Conservation (phyloP, 1,284 basidiomycete species). For the Tilletia caries region DNA sequence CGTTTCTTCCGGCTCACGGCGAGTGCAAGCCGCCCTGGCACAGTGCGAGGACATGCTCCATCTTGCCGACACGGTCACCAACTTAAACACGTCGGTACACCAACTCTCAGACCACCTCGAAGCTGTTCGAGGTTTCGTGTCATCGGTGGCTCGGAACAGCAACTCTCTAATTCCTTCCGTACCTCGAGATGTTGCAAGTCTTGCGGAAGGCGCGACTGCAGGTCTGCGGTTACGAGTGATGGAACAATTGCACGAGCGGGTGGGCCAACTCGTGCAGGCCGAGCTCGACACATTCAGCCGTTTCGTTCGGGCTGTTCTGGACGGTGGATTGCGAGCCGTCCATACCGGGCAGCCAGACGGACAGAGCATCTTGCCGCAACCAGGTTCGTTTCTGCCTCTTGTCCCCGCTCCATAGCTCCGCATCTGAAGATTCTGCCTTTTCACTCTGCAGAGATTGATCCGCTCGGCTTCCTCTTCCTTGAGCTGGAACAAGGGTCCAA, state of each 20-base stretch:
- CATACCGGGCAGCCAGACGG: no score
- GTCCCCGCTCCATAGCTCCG: background rate
- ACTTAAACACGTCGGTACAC: background rate
- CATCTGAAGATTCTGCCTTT: background rate
- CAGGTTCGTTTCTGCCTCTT: background rate
- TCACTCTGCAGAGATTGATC: background rate
- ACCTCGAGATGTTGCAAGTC: background rate
- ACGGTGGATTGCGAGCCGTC: background rate
- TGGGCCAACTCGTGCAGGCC: background rate
- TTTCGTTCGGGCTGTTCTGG: background rate
- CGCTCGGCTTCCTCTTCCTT: background rate
- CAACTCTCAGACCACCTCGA: slow-evolving; percentile 2
- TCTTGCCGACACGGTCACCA: slow-evolving; percentile 1
- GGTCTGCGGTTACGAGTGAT: background rate
- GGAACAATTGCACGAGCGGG: background rate
- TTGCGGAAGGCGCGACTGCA: background rate
- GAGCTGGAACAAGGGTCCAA: background rate
- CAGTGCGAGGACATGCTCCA: slow-evolving; percentile 5
- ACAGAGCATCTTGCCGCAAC: background rate
- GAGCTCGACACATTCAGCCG: background rate
- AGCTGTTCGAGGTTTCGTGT: background rate
- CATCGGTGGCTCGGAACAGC: background rate
- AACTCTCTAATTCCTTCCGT: background rate
- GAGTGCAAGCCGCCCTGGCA: background rate
- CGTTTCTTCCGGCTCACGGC: no score